Conservation (phyloP, 1,284 basidiomycete genomes). For the Trichosporon asahii region DNA sequence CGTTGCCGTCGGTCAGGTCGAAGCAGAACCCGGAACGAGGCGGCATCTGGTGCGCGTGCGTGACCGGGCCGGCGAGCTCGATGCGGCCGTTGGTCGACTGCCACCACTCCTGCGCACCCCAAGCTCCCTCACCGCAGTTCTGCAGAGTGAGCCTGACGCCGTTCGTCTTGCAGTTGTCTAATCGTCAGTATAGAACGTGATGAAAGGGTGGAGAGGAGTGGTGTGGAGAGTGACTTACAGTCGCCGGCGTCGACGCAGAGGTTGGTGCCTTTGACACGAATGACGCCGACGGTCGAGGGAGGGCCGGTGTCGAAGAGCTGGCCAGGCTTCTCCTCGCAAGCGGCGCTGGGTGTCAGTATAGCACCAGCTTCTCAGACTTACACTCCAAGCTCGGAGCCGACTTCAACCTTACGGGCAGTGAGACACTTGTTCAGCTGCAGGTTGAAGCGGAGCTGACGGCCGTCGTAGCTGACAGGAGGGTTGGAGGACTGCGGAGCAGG, state of each 20-base stretch:
- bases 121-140: neutral
- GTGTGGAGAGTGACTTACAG: conserved; percentile 13
- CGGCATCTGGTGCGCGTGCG: conserved; percentile 10
- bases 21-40: conserved; percentile 18
- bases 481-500: neutral
- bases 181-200: conserved; percentile 1
- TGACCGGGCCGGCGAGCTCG: conserved; percentile 16
- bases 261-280: conserved; percentile 12
- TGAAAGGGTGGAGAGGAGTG: no score
- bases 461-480: conserved; percentile 5
- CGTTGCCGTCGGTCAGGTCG: conserved; percentile 29
- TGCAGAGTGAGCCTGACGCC: conserved; percentile 10
- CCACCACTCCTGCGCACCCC: conserved; percentile 18
- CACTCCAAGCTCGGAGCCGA: conserved; percentile 2
- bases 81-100: conserved; percentile 8
- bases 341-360: neutral
- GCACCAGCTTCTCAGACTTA: neutral
- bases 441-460: conserved; percentile 5
- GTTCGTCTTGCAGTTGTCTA: conserved; percentile 13
- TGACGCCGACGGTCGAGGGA: conserved; percentile 3
- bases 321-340: neutral
- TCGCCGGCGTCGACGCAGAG: conserved; percentile 18
- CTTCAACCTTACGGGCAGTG: neutral
- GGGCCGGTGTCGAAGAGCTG: conserved; percentile 15
- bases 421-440: conserved; percentile 4